A percentile compares a stretch with the other conserved stretches of the same genome.
These are phyloP conservation scores for Mycothermus thermophilus DNA, from an alignment of 495 filamentous ascomycete genomes.

Conservation along the genomic window DNA sequence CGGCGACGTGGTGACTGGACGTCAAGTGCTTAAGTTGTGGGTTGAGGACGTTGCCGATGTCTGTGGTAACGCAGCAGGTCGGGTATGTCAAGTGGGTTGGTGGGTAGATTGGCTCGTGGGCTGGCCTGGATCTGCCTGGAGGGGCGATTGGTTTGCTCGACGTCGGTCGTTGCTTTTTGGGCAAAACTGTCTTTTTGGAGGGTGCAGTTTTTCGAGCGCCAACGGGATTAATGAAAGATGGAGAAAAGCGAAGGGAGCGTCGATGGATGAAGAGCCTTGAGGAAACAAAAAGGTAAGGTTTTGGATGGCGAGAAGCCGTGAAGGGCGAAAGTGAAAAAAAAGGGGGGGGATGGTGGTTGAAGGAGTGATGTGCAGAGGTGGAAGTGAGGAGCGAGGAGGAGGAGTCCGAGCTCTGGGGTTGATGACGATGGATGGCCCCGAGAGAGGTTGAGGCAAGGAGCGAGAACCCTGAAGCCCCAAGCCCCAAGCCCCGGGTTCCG, in stretches of 20 bases:
- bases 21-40: too few species aligned
- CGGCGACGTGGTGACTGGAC: too few species aligned
- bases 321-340: conserved; percentile 9
- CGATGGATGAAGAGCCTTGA: too few species aligned
- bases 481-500: too few species aligned
- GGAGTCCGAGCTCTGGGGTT: conserved; percentile 9
- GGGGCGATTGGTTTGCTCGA: too few species aligned
- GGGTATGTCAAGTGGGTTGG: too few species aligned
- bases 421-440: conserved; percentile 15
- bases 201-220: conserved; percentile 13
- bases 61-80: too few species aligned
- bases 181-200: conserved; percentile 5
- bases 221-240: conserved; percentile 27
- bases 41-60: too few species aligned
- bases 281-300: conserved; percentile 10
- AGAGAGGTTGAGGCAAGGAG: conserved; percentile 6
- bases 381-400: not conserved
- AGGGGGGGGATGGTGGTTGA: conserved; percentile 4
- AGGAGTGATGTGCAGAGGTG: conserved; percentile 14
- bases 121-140: too few species aligned
- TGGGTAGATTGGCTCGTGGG: too few species aligned
- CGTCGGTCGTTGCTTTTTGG: conserved; percentile 2
- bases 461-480: conserved; percentile 12
- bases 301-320: conserved; percentile 7
- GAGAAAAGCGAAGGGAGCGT: conserved; percentile 20